These are phyloP conservation scores for Gossypium trilobum DNA, from an alignment of 441 rosid genomes.

Conservation along the genomic window DNA sequence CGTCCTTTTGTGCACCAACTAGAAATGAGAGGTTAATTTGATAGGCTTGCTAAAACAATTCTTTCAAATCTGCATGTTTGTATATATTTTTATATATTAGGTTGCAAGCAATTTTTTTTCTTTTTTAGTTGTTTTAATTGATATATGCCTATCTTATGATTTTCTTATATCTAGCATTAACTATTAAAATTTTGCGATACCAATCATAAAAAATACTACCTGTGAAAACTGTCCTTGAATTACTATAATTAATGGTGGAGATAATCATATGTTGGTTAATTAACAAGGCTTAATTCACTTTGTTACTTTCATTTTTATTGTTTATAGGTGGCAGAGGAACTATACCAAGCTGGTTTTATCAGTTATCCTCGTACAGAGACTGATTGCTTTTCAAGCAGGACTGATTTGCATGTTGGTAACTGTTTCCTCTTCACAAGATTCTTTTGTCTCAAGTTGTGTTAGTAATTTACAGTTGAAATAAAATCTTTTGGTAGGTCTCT, in stretches of 20 bases:
- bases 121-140: not conserved
- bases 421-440: slow-evolving; percentile 15
- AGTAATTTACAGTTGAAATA: not conserved
- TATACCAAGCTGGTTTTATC: slow-evolving; percentile 89
- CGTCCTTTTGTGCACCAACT: not conserved
- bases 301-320: slow-evolving; percentile 11
- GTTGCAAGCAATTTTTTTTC: not conserved
- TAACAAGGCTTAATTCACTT: slow-evolving; percentile 6
- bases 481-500: not conserved
- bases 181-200: not conserved
- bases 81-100: not conserved
- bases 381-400: slow-evolving; percentile 71
- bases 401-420: slow-evolving; percentile 79
- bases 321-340: slow-evolving; percentile 85
- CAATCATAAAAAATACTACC: not conserved
- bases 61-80: not conserved
- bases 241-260: not conserved
- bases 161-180: not conserved
- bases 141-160: not conserved
- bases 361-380: slow-evolving; percentile 99
- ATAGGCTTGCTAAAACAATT: not conserved
- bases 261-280: not conserved
- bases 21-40: not conserved
- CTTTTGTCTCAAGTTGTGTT: slow-evolving; percentile 11
- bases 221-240: not conserved